Evolutionary conservation across 192 early-diverging fungal genomes (phyloP), one percentile per base, ranked within the genome.

Genomic region (Haplosporangium gracile): DNA sequence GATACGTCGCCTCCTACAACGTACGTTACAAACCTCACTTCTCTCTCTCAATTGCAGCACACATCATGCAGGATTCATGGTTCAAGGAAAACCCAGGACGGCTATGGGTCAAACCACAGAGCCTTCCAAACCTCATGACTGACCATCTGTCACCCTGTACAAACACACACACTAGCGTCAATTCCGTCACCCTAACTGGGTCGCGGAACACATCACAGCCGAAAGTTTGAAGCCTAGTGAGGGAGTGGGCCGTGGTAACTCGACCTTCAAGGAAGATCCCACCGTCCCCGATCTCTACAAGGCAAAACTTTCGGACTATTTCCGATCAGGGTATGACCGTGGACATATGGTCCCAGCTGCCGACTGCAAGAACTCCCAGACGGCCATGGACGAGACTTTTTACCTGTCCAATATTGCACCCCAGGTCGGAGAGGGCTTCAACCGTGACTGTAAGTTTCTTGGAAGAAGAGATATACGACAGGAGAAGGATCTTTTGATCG

Each of bases 291-390:
- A 80, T 15, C 88, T 88, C 42, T 99, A 96, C 89, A 93, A 95
- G 70, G 94, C 95, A 5, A 90, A 90, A 40, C 89, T 97, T 53
- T 77, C 88, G 29, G 97, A 99, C 90, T 99, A 98, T 87, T 88
- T 91, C 76, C 88, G 91, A 29, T 94, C 94, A 18, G 95, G 96
- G 24, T 98, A 94, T 89, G 97, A 98, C 90, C 93, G 97, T 55
- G 98, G 97, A 36, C 98, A 99, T 76, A 93, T 99, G 92, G 97
- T 91, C 10, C 97, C 97, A 16, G 98, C 98, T 8, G 96, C 96
- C 0, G 97, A 99, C 83, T 94, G 95, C 70, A 94, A 94, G 75
- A 89, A 88, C 80, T 91, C 93, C 2, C 92, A 96, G 72, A 82
- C 88, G 32, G 92, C 94, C 16, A 94, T 99, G 91, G 89, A 96